Base-by-base conservation (phyloP, 2,329 filamentous ascomycete species). In the Fusarium sp. region DNA sequence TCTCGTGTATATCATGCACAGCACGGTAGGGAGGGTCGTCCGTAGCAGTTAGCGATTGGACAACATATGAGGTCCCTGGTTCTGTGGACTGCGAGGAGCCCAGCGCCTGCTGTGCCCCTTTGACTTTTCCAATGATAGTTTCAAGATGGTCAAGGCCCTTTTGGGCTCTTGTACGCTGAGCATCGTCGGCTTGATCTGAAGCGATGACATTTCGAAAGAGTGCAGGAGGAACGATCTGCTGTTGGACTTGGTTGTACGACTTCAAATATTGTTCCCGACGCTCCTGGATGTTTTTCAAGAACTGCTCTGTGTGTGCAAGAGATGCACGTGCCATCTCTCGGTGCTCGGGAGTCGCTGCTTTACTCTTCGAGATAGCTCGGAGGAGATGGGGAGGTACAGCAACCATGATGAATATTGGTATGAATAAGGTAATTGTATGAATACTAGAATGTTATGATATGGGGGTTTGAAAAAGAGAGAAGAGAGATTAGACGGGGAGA, bases 311-410 rank as follows among this genome's bases (percentile, higher is more conserved):
- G 33, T 80, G 77, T 14, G 74, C 67, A 21, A 86, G 79, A 4
- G 80, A 81, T 23, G 73, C 64, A 15, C 73, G 78, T 31, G 85
- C 85, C 11, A 80, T 78, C 37, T 80, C 64, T 29, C 83, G 81
- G 9, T 75, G 66, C 5, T 83, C 79, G 5, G 81, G 76, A 41
- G 84, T 84, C 64, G 9, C 19, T 11, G 71, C 66, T 7, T 79
- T 70, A 41, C 81, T 82, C 52, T 84, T 78, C 38, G 83, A 82
- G 57, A 87, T 85, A 60, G 80, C 80, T 37, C 75, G 78, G 27
- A 87, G 80, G 16, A 87, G 79, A 62, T 87, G 83, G 25, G 85
- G 85, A 25, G 85, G 85, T 9, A 86, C 23, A 21, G 44, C 49
- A n/a, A 65, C 60, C 63, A 66, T 66, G 27, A 27, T 58, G 29